Evolutionary conservation across 2,329 filamentous ascomycete genomes (phyloP), one percentile per base, ranked within the genome.

Genomic region (Phaeophleospora eucalypticola): DNA sequence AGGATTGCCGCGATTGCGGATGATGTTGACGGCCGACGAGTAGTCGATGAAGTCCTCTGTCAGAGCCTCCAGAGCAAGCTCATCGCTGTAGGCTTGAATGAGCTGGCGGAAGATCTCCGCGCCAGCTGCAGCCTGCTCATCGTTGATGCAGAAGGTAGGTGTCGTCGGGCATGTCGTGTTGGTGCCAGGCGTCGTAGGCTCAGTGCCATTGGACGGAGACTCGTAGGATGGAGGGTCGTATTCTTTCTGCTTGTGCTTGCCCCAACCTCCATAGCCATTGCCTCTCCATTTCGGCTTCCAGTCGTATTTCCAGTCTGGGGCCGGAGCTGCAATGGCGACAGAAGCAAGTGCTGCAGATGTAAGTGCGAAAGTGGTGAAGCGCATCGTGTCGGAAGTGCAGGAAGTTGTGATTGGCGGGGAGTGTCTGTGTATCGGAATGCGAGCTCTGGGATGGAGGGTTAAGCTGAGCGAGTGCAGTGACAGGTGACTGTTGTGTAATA

Each of bases 1-100:
- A 20, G 56, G 49, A 38, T 53, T 58, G 18, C 59, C 59, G 17
- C 53, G 50, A 50, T 61, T 61, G 49, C 54, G 54, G 49, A 61
- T 58, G 53, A 61, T 63, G 48, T 61, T 62, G 51, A 62, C 61
- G 15, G 59, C 58, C 38, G 58, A 58, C 9, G 58, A 54, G 45
- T 60, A 61, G 52, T 64, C 61, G 45, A 58, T 45, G 39, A 62
- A 64, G 56, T 62, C 59, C 33, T 56, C 56, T 14, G 60, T 59
- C 9, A 64, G 55, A 6, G 57, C 54, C 15, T 55, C 53, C 15
- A 59, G 51, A 0, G 61, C 61, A 19, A 61, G 52, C 42, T 56
- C 57, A 21, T 56, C 54, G 12, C 58, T 58, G 53, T 64, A 64
- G 48, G 58, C 57, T 36, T 56, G 57, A 46, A 63, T 61, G 43